Evolutionary conservation across 768 basidiomycete genomes (phyloP).

Genomic region (Mycena galericulata): DNA sequence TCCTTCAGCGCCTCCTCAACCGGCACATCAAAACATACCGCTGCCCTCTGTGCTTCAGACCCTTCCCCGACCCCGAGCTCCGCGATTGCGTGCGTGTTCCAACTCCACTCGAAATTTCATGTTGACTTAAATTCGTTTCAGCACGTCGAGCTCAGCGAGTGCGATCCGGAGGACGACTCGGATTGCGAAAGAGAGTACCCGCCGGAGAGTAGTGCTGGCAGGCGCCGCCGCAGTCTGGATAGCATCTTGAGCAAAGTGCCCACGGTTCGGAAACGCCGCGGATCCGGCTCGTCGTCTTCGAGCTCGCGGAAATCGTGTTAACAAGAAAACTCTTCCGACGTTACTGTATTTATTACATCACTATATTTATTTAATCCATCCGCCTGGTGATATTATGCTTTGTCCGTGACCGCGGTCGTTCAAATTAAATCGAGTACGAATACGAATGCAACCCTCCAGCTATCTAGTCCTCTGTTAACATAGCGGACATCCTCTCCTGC

Average conservation of each 20-base stretch:
- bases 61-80: conserved; percentile 30
- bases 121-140: too few species aligned
- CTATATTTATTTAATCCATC: too few species aligned
- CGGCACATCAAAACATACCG: conserved; percentile 27
- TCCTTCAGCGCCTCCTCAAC: conserved; percentile 23
- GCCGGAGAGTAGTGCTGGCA: too few species aligned
- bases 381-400: too few species aligned
- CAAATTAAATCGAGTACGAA: too few species aligned
- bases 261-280: not conserved
- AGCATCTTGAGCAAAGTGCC: conserved; percentile 10
- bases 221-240: conserved; percentile 14
- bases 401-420: too few species aligned
- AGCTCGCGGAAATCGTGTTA: not conserved
- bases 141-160: not conserved
- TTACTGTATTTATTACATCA: too few species aligned
- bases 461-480: too few species aligned
- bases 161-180: not conserved
- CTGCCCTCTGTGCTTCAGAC: conserved; percentile 24
- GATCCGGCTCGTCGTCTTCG: not conserved
- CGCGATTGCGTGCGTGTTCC: conserved; percentile 15
- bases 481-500: not conserved
- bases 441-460: too few species aligned
- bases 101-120: too few species aligned
- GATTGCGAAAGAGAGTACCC: too few species aligned
- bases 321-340: too few species aligned